Base-by-base conservation (phyloP, 305 asterid species). In the Fraxinus dipetala region DNA sequence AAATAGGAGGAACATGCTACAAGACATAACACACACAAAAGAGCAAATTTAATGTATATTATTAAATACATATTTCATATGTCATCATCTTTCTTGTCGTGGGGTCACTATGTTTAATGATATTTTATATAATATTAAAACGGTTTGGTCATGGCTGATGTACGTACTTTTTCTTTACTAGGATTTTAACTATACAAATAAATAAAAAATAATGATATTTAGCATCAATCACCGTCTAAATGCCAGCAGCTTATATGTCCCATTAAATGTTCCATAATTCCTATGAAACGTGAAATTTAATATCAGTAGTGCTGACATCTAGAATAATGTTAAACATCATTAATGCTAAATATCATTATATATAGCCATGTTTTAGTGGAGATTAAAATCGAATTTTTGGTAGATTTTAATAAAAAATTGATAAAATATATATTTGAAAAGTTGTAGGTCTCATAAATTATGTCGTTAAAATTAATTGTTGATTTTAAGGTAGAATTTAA, bases 21-120 rank as follows among this genome's bases (percentile, higher is more conserved):
- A 85, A 84, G 90, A 85, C 88, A 87, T 65, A 81, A 78, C 81
- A 73, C 34, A 34, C 86, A 63, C 84, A 65, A 22, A 78, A 72
- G 80, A 82, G 81, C 45, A 81, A 20, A 85, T 83, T 85, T 77
- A 79, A 59, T 83, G 83, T 61, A 61, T 13, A 22, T 13, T 82
- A 5, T 65, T 67, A 30, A 69, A 69, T 69, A 13, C 59, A 73
- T 70, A 78, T 65, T 56, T 67, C 59, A 8, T 35, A n/a, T 82
- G 73, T 72, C 75, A 69, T 43, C 36, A 73, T 36, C 80, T 54
- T 40, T 63, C 9, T 56, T 51, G 51, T 24, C 14, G 78, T 51
- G 43, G 79, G 83, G 70, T 32, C 63, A 31, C 51, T 14, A 5
- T 78, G 56, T 80, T 74, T 56, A 40, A 72, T 35, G 75, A 70